Conservation (phyloP, 768 basidiomycete species). For the Phlebiopsis flavidoalba region DNA sequence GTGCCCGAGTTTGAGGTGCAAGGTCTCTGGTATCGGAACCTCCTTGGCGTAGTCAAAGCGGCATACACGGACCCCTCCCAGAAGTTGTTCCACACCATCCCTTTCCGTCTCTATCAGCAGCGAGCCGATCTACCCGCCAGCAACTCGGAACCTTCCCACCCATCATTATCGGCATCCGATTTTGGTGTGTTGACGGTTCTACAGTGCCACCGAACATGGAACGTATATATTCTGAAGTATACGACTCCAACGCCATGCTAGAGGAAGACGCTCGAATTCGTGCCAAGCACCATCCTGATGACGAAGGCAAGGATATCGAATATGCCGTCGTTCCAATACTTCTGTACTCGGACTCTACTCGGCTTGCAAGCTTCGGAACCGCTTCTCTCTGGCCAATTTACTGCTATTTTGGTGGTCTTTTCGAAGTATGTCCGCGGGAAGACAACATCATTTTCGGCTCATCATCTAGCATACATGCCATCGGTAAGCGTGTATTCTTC, state of each 20-base stretch:
- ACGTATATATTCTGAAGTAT: conserved; percentile 36
- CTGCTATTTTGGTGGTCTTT: conserved; percentile 14
- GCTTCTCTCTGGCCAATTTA: conserved; percentile 21
- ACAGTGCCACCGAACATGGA: conserved; percentile 35
- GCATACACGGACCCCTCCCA: conserved; percentile 4
- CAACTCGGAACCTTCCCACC: conserved; percentile 20
- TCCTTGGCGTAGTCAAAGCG: conserved; percentile 23
- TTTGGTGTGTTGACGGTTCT: conserved; percentile 46
- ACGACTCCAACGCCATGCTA: conserved; percentile 7
- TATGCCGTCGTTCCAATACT: conserved; percentile 3
- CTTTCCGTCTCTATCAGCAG: neutral
- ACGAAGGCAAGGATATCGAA: conserved; percentile 20
- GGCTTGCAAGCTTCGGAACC: conserved; percentile 18
- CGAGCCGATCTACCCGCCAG: too few relatives aligned
- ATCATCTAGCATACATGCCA: conserved; percentile 19
- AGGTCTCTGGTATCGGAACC: conserved; percentile 22
- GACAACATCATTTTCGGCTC: conserved; percentile 3
- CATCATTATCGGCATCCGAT: conserved; percentile 16
- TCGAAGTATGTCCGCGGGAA: conserved; percentile 16
- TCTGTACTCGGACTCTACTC: conserved; percentile 21
- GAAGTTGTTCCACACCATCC: conserved; percentile 3
- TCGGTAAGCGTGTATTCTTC: conserved; percentile 7
- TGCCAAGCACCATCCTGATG: conserved; percentile 1
- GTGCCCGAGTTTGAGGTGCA: conserved; percentile 27
- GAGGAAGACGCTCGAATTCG: conserved; percentile 4